Evolutionary conservation across 106 monocot genomes (phyloP), one percentile per base, ranked within the genome.

Genomic region (Allium fistulosum): DNA sequence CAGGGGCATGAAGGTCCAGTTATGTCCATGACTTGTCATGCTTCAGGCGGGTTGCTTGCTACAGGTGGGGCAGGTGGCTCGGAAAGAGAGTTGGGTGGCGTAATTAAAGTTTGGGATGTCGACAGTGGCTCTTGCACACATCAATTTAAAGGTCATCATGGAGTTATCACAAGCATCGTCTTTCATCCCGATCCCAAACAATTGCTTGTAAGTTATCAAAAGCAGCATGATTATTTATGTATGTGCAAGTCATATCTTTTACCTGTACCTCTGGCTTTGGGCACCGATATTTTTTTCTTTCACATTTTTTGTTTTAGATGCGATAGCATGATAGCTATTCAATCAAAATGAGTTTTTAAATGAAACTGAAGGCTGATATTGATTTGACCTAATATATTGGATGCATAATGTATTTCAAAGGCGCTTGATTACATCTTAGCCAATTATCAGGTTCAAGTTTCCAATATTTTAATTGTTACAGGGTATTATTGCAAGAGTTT

Each of bases 71-170:
- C 99, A 57, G 99, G 93, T 76, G 81, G 37, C 37, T 37, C 37
- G 5, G 37, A 37, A 37, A 37, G 37, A 37, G 37, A 37, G 37
- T 37, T 37, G 37, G 37, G 37, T 37, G 37, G 37, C 37, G 37
- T 37, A 37, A 37, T 37, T 37, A 37, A 37, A 69, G 90, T 99
- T 57, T 99, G 99, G 99, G 99, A 99, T 76, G 90, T 99, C 11
- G 99, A 93, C 71, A 93, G 99, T 63, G 99, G 99, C 5, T 99
- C 83, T 66, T 99, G 99, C 77, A 99, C 99, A 22, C 93, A 99
- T 81, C 85, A 76, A 79, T 93, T 99, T 46, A 87, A 69, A 85
- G 99, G 99, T 46, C 99, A 99, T 57, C 52, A 79, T 70, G 90
- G 89, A 4, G 85, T 99, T 66, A 85, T 99, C 46, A 99, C 99